Base-by-base conservation (phyloP, 768 basidiomycete genomes). In the Phlebiopsis gigantea region DNA sequence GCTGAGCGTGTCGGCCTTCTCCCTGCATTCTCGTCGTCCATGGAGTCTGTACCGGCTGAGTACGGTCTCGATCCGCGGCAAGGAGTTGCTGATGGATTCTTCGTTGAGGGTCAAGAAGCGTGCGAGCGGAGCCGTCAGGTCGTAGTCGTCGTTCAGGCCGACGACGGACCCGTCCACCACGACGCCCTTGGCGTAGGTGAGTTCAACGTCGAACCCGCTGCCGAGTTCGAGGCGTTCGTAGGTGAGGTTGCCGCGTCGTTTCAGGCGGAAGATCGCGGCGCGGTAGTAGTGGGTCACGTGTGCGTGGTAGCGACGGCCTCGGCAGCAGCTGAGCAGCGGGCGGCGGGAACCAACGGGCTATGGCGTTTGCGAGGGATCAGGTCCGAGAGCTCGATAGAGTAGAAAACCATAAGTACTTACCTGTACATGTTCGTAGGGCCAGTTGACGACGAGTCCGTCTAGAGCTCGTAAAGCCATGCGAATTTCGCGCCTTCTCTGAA, bases 61-160 rank as follows among this genome's bases (percentile, higher is more conserved):
- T 1, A 71, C 68, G 15, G 73, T 69, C 56, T 86, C 79, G 26
- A 89, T 65, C 24, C 67, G 55, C 5, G 69, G 66, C 6, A 82
- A 64, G 5, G 74, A 68, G 41, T 68, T 62, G 19, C 74, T 70
- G 25, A 88, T 80, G 12, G 81, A 69, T 6, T 71, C 66, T 48
- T 75, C 76, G 61, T 89, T 88, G 53, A 83, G 69, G 29, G 77
- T 64, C 19, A 89, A 69, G 66, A 89, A 89, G 10, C 74, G 79
- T 12, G 86, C 85, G 9, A 92, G 77, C 1, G 77, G 68, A 4
- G 78, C 69, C 0, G 84, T 87, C 46, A 90, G 69, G 51, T 84
- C 80, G 57, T 80, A 85, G 61, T 85, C 83, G 61, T 84, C 82
- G 60, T 77, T 79, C 39, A 90, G 72, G 0, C 89, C 88, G 57